Percentiles rank a stretch among this genome's conserved stretches.
Conservation (phyloP, 768 basidiomycete species). For the Agrocybe praecox region DNA sequence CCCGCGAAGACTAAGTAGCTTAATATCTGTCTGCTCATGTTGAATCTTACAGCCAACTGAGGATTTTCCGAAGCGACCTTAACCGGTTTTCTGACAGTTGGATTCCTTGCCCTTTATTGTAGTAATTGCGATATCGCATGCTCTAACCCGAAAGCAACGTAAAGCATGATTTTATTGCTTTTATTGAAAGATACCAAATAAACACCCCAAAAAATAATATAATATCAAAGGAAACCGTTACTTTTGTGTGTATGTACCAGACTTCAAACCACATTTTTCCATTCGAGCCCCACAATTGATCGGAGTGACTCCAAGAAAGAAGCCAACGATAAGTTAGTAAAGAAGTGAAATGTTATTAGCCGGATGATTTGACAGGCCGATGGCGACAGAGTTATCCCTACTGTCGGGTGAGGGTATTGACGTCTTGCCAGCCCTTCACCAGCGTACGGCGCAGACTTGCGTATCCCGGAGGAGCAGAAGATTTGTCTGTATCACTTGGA, state of each 20-base stretch:
- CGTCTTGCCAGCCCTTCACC: conserved; percentile 43
- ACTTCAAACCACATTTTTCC: background rate
- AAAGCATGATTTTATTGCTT: no score
- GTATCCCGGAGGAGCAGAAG: conserved; percentile 29
- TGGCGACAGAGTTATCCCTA: background rate
- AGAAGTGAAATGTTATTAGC: background rate
- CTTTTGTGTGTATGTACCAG: background rate
- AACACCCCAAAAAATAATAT: background rate
- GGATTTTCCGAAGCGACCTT: no score
- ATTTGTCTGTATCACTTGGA: conserved; percentile 18
- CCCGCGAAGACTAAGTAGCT: no score
- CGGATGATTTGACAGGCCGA: no score
- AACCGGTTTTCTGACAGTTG: no score
- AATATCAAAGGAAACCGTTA: background rate
- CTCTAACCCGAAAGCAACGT: no score
- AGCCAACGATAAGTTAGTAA: background rate
- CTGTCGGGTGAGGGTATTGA: conserved; percentile 37
- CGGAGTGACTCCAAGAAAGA: background rate
- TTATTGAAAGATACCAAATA: background rate
- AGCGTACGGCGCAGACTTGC: conserved; percentile 40
- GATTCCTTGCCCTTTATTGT: no score
- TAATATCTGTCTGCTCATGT: no score
- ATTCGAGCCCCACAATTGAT: background rate
- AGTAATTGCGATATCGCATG: no score
- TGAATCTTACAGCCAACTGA: no score